A percentile compares a stretch with the other conserved stretches of the same genome.
phyloP scores from a whole-genome alignment of 257 asterid species.

The Ballota nigra region DNA sequence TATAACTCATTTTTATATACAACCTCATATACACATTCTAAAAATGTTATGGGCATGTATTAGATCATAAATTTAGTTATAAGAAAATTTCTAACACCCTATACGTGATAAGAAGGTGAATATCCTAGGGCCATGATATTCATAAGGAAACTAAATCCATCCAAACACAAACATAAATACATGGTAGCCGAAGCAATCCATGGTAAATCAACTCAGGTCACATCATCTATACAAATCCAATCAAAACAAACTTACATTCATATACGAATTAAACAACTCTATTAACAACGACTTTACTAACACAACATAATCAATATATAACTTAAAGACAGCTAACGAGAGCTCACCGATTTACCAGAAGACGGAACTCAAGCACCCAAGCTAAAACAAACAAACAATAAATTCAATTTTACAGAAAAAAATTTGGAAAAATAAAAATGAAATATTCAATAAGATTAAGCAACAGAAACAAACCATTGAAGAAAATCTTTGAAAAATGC shows the following conservation, averaged over 20 bases:
- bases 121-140: too few relatives aligned
- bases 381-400: background rate
- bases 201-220: background rate
- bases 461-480: slow-evolving; percentile 39
- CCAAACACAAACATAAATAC: background rate
- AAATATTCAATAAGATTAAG: background rate
- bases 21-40: too few relatives aligned
- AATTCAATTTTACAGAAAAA: background rate
- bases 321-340: background rate
- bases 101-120: too few relatives aligned
- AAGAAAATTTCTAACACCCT: too few relatives aligned
- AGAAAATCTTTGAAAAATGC: slow-evolving; percentile 61
- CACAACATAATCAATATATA: background rate
- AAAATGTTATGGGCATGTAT: too few relatives aligned
- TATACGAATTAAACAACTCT: background rate
- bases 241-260: too few relatives aligned
- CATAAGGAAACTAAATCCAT: background rate
- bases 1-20: too few relatives aligned
- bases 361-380: background rate
- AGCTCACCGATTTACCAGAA: background rate
- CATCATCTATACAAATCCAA: background rate
- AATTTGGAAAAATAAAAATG: background rate
- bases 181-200: background rate
- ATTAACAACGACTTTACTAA: background rate
- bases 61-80: too few relatives aligned